Percentiles rank a stretch among this genome's conserved stretches.
Conservation (phyloP, 1,139 yeast species). For the Arxiozyma heterogenica region DNA sequence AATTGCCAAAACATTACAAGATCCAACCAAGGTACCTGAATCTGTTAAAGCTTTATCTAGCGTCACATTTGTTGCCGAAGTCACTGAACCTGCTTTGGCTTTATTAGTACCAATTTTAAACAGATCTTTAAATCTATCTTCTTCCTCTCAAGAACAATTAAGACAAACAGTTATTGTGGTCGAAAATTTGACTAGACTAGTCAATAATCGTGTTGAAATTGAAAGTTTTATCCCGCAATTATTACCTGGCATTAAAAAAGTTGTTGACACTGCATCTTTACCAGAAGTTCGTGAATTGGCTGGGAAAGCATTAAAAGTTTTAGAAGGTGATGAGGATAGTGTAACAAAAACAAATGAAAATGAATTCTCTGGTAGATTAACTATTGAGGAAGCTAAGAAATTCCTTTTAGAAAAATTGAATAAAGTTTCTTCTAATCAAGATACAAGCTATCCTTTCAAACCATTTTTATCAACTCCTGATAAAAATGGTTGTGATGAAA, state of each 20-base stretch:
- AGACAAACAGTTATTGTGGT: conserved; percentile 95
- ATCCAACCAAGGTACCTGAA: conserved; percentile 79
- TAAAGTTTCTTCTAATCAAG: conserved; percentile 17
- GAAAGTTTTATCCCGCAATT: conserved; percentile 78
- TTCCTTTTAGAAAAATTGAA: conserved; percentile 36
- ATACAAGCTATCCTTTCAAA: conserved; percentile 7
- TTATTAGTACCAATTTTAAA: conserved; percentile 85
- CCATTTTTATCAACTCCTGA: conserved; percentile 15
- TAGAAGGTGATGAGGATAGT: conserved; percentile 66
- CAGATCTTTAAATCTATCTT: conserved; percentile 81
- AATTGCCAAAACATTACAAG: conserved; percentile 80
- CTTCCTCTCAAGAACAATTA: conserved; percentile 82
- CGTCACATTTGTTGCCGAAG: conserved; percentile 97
- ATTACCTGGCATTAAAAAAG: conserved; percentile 84
- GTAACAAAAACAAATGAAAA: conserved; percentile 38
- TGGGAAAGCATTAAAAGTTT: conserved; percentile 68
- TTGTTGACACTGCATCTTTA: conserved; percentile 78
- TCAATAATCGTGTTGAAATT: conserved; percentile 87
- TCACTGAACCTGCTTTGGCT: conserved; percentile 89
- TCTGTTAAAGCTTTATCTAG: conserved; percentile 86
- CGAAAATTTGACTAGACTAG: conserved; percentile 91
- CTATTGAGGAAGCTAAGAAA: conserved; percentile 44
- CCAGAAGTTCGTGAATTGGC: conserved; percentile 97
- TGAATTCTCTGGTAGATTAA: conserved; percentile 66
- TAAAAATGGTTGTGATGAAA: conserved; percentile 27